Percentiles rank a stretch among this genome's conserved stretches.
These are phyloP conservation scores for Flaveria trinervia DNA, from an alignment of 129 eudicot species.

Conservation along the genomic window DNA sequence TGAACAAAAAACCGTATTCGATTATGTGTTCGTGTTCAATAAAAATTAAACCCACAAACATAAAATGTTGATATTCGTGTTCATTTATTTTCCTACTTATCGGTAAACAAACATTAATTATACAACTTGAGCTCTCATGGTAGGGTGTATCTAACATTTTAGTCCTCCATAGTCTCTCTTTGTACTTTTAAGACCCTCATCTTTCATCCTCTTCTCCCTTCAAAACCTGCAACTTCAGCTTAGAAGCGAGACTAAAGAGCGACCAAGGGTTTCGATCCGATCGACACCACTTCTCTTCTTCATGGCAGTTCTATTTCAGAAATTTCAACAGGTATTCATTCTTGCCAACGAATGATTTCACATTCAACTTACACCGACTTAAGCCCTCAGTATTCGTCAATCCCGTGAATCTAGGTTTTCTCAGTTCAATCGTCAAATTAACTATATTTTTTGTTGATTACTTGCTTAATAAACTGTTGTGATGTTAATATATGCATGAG, in stretches of 20 bases:
- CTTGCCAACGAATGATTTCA: background rate
- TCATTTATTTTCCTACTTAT: too few species aligned
- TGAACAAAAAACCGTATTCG: too few species aligned
- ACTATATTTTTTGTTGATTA: background rate
- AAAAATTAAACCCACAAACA: too few species aligned
- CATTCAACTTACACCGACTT: background rate
- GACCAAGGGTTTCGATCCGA: conserved; percentile 26
- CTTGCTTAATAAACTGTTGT: background rate
- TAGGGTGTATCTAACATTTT: too few species aligned
- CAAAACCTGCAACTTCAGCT: conserved; percentile 5
- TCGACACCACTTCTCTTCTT: conserved; percentile 3
- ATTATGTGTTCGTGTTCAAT: too few species aligned
- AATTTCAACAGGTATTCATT: conserved; percentile 72
- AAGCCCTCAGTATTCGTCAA: background rate
- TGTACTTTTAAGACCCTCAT: conserved; percentile 10
- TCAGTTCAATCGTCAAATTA: conserved; percentile 1
- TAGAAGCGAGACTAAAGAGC: conserved; percentile 11
- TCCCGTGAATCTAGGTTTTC: conserved; percentile 12
- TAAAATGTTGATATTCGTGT: too few species aligned
- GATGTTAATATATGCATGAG: background rate
- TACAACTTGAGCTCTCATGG: too few species aligned
- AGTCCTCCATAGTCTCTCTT: too few species aligned
- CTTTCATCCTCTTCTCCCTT: background rate
- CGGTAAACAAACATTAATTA: too few species aligned
- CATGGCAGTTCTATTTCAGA: conserved; percentile 71